These are phyloP conservation scores for Curvularia hawaiiensis DNA, from an alignment of 2,329 filamentous ascomycete genomes.

Conservation along the genomic window DNA sequence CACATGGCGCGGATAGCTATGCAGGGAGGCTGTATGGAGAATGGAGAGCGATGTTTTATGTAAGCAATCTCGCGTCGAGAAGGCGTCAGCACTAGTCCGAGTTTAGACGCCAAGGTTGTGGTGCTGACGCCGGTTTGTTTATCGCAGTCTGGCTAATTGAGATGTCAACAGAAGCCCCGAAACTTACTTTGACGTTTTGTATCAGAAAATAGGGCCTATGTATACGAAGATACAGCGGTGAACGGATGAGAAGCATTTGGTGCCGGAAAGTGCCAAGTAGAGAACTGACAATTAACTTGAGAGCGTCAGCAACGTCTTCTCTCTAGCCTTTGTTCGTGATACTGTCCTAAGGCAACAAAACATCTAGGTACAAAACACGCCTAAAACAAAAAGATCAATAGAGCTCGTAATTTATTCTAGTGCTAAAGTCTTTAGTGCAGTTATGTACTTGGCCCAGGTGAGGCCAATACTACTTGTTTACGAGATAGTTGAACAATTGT, in stretches of 20 bases:
- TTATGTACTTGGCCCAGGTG: neutral
- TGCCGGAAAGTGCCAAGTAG: neutral
- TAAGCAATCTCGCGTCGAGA: neutral
- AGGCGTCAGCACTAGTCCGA: neutral
- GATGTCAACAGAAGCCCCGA: neutral
- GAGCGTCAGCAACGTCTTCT: neutral
- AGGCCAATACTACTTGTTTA: neutral
- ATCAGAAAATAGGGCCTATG: neutral
- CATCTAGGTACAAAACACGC: neutral
- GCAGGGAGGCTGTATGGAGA: slow-evolving; percentile 6
- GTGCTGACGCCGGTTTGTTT: neutral
- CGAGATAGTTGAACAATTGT: too few species aligned
- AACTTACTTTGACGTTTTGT: neutral
- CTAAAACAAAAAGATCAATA: neutral
- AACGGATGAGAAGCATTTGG: neutral
- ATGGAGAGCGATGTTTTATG: neutral
- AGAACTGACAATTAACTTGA: neutral
- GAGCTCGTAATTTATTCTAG: too few species aligned
- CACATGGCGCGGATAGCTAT: neutral
- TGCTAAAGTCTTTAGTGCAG: neutral
- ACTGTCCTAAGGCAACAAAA: neutral
- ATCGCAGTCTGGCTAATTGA: neutral
- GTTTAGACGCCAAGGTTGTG: neutral
- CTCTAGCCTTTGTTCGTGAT: neutral
- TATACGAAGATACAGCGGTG: neutral